phyloP scores from a whole-genome alignment of 2,329 filamentous ascomycete species.

The Oidium heveae region DNA sequence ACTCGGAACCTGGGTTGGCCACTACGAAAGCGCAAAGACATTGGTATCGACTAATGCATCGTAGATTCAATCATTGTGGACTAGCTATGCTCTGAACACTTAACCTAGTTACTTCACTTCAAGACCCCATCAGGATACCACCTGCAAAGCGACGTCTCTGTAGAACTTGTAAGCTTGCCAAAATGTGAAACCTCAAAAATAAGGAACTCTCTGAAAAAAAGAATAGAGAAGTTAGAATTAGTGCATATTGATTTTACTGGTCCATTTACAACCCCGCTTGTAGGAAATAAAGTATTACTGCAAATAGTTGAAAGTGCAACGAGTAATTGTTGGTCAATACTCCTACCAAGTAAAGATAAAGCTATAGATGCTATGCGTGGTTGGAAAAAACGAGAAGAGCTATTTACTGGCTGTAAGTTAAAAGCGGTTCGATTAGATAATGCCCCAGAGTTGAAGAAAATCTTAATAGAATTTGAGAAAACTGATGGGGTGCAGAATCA shows the following conservation, averaged over 20 bases:
- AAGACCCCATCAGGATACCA: not conserved
- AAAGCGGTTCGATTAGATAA: not conserved
- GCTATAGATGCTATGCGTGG: not conserved
- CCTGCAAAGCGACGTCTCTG: not conserved
- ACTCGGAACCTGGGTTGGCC: not conserved
- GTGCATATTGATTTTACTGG: not conserved
- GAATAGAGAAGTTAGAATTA: no score
- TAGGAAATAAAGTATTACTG: not conserved
- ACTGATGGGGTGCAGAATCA: not conserved
- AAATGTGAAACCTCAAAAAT: no score
- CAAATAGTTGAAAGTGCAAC: not conserved
- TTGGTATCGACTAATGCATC: not conserved
- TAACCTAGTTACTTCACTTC: not conserved
- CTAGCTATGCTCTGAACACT: not conserved
- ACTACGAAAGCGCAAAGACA: not conserved
- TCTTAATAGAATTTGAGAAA: not conserved
- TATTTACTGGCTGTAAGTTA: not conserved
- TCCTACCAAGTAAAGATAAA: not conserved
- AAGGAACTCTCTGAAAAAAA: no score
- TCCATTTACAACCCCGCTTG: not conserved
- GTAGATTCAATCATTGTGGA: not conserved
- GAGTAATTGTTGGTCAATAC: not conserved
- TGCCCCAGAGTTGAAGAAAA: not conserved
- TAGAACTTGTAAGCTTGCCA: not conserved
- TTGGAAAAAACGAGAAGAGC: not conserved